Base-by-base conservation (phyloP, 768 basidiomycete genomes). In the Rhizopogon roseolus region DNA sequence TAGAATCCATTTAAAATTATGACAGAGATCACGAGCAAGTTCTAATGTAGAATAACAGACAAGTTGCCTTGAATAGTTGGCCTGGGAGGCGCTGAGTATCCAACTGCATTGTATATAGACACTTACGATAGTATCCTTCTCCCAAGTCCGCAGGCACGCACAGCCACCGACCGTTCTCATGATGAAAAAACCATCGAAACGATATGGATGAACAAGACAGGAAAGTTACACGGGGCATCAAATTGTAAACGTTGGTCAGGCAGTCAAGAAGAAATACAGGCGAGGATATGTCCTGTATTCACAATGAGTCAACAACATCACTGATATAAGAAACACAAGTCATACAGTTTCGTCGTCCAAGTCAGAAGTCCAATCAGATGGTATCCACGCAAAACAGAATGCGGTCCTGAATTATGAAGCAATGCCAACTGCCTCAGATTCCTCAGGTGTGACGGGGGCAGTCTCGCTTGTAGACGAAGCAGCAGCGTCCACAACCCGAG, bases 281-380 rank as follows among this genome's bases (percentile, higher is more conserved):
- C 36, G 46, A 48, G 46, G 13, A 48, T 25, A 48, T 13, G 14
- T 22, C 46, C 34, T 48, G 46, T 16, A 10, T 42, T 49, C 49
- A 49, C 43, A 48, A 43, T 49, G 49, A 41, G 50, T 51, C 50
- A 19, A 48, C 43, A 49, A 46, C 44, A 29, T 27, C 50, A 14
- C 43, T 51, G 43, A 6, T 51, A 28, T 51, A 49, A 48, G n/a
- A 51, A 32, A 25, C 22, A 49, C 10, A 6, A 28, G 34, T 16
- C 19, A 16, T 36, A 48, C 46, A 48, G 19, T 32, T 48, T 34
- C 32, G 8, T 32, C 19, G 25, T 48, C 34, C 22, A 34, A 36
- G 34, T 14, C 34, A 48, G 22, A 48, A 48, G 34, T 28, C 34
- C 22, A 48, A 34, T 36, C 46, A 48, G 22, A 48, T 48, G 46